A percentile compares a stretch with the other conserved stretches of the same genome.
Evolutionary conservation across 1,284 basidiomycete species (phyloP).

Genomic region (Cryptococcus amylolentus): DNA sequence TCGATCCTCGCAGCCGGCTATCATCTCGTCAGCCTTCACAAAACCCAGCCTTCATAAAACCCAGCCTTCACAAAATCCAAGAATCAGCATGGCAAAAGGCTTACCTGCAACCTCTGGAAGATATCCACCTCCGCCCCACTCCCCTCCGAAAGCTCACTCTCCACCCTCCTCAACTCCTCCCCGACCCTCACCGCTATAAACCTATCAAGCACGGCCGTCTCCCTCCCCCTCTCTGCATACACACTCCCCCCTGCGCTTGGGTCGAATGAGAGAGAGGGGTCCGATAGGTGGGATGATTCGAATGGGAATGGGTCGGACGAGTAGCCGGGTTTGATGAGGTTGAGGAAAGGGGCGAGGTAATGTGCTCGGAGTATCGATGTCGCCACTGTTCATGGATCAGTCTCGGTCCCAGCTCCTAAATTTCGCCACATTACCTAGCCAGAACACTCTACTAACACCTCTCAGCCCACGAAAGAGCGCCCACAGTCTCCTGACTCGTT

Average conservation of each 20-base stretch:
- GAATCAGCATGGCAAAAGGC: background rate
- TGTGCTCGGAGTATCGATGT: slow-evolving; percentile 32
- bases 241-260: slow-evolving; percentile 6
- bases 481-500: slow-evolving; percentile 29
- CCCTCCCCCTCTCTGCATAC: slow-evolving; percentile 32
- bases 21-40: background rate
- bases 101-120: slow-evolving; percentile 34
- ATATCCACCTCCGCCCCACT: slow-evolving; percentile 30
- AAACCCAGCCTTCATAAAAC: background rate
- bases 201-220: slow-evolving; percentile 41
- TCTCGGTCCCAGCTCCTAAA: background rate
- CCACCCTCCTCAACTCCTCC: slow-evolving; percentile 32
- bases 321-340: slow-evolving; percentile 18
- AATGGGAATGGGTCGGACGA: slow-evolving; percentile 33
- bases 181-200: slow-evolving; percentile 43
- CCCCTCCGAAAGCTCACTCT: slow-evolving; percentile 34
- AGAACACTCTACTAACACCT: slow-evolving; percentile 38
- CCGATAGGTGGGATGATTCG: slow-evolving; percentile 12
- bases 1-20: slow-evolving; percentile 40
- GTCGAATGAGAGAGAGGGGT: background rate
- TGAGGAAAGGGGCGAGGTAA: slow-evolving; percentile 21
- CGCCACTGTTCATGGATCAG: slow-evolving; percentile 15
- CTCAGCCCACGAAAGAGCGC: slow-evolving; percentile 29
- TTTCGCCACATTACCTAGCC: slow-evolving; percentile 26
- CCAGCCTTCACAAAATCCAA: background rate